Conservation (phyloP, 768 basidiomycete genomes). For the Serendipita indica region DNA sequence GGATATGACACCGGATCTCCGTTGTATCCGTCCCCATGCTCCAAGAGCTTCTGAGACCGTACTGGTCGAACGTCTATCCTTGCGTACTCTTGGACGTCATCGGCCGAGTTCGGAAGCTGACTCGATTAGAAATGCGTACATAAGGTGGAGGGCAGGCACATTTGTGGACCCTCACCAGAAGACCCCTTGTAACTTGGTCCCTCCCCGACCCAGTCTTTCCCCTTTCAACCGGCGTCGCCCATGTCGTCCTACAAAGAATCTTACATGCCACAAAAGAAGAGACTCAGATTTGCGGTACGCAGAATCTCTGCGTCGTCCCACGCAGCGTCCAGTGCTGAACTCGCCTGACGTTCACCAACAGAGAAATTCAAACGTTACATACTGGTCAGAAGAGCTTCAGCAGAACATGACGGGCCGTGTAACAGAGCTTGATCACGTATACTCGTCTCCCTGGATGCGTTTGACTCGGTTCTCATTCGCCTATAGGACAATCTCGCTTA, state of each 20-base stretch:
- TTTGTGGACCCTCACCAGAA: neutral
- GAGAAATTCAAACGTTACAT: neutral
- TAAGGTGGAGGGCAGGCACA: no score
- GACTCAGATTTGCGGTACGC: neutral
- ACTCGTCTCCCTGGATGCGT: neutral
- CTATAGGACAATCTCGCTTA: neutral
- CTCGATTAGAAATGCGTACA: no score
- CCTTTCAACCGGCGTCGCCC: neutral
- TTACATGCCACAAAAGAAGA: neutral
- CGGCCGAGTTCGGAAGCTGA: neutral
- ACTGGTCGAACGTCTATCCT: neutral
- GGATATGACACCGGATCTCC: constrained; percentile 6
- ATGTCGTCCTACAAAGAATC: neutral
- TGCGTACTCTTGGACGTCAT: neutral
- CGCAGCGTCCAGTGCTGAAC: neutral
- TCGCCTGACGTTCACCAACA: neutral
- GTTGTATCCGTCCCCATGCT: neutral
- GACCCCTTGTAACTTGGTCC: neutral
- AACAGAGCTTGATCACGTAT: neutral
- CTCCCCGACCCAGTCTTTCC: neutral
- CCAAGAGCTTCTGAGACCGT: neutral
- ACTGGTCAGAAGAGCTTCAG: neutral
- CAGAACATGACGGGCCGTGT: neutral
- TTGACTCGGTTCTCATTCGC: neutral
- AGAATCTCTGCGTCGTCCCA: neutral